Evolutionary conservation across 495 filamentous ascomycete genomes (phyloP).

Genomic region (Astrothelium macrocarpum): DNA sequence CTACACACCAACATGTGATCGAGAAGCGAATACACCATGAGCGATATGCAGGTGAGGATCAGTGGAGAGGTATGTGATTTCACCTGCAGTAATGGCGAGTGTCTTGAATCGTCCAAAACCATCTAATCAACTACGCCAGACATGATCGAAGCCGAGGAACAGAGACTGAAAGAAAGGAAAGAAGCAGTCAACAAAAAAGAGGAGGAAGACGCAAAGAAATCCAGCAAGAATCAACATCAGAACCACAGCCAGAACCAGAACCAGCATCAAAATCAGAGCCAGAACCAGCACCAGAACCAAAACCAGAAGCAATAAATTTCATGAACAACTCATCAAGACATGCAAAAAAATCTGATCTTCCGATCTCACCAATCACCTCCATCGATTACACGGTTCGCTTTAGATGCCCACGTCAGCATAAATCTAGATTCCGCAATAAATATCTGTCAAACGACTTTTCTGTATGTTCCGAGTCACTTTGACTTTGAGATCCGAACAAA

Average conservation of each 20-base stretch:
- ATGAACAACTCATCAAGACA: neutral
- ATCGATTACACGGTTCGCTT: too few species aligned
- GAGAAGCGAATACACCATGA: conserved; percentile 64
- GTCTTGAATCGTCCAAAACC: neutral
- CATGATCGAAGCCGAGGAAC: conserved; percentile 37
- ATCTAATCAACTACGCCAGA: conserved; percentile 21
- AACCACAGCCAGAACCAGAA: neutral
- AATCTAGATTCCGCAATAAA: too few species aligned
- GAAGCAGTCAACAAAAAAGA: conserved; percentile 21
- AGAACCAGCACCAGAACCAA: neutral
- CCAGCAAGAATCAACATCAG: conserved; percentile 13
- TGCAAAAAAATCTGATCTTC: neutral
- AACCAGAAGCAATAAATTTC: neutral
- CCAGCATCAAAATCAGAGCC: neutral
- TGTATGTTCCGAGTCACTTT: too few species aligned
- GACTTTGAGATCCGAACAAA: too few species aligned
- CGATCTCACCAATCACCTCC: neutral
- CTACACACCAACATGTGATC: conserved; percentile 59
- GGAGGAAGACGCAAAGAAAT: conserved; percentile 21
- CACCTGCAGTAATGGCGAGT: neutral
- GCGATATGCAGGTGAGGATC: conserved; percentile 66
- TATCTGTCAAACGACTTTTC: too few species aligned
- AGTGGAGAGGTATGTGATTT: conserved; percentile 64
- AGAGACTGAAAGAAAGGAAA: conserved; percentile 30
- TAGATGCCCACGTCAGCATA: too few species aligned